A percentile compares a stretch with the other conserved stretches of the same genome.
Conservation (phyloP, 2,329 filamentous ascomycete genomes). For the Albifimbria verrucaria region DNA sequence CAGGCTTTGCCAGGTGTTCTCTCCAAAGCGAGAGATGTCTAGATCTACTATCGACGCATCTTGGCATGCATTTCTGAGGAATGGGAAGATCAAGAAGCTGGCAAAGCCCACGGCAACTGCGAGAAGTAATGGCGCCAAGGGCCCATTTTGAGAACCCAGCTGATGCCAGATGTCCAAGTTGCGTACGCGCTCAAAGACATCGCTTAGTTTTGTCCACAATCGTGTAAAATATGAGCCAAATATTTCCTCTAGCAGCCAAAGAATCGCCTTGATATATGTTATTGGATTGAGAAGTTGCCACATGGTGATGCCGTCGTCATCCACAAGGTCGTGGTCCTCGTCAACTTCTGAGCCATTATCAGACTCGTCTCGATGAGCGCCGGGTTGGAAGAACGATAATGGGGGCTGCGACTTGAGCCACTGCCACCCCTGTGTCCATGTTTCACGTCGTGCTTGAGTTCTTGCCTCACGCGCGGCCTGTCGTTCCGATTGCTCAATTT, state of each 20-base stretch:
- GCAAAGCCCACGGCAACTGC: no score
- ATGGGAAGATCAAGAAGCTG: no score
- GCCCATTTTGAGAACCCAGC: no score
- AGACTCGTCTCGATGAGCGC: constrained; percentile 9
- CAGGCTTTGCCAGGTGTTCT: constrained; percentile 11
- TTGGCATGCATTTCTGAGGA: no score
- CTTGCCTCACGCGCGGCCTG: constrained; percentile 1
- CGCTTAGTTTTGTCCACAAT: background rate
- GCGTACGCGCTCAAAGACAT: background rate
- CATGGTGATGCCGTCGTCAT: constrained; percentile 13
- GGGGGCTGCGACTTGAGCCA: constrained; percentile 19
- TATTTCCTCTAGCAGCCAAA: constrained; percentile 17
- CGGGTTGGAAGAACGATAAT: constrained; percentile 6
- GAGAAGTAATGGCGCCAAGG: no score
- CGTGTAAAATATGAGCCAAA: constrained; percentile 5
- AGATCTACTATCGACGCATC: no score
- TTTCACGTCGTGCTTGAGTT: background rate
- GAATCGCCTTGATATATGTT: constrained; percentile 24
- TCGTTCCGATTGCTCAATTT: constrained; percentile 15
- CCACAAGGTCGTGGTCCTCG: constrained; percentile 6
- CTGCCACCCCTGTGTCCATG: constrained; percentile 15
- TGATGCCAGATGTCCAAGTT: background rate
- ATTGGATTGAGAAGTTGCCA: constrained; percentile 25
- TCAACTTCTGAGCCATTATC: constrained; percentile 8
- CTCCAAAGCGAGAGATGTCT: constrained; percentile 3